Percentiles rank a stretch among this genome's conserved stretches.
Conservation (phyloP, 306 rosid species). For the Argentina anserina region DNA sequence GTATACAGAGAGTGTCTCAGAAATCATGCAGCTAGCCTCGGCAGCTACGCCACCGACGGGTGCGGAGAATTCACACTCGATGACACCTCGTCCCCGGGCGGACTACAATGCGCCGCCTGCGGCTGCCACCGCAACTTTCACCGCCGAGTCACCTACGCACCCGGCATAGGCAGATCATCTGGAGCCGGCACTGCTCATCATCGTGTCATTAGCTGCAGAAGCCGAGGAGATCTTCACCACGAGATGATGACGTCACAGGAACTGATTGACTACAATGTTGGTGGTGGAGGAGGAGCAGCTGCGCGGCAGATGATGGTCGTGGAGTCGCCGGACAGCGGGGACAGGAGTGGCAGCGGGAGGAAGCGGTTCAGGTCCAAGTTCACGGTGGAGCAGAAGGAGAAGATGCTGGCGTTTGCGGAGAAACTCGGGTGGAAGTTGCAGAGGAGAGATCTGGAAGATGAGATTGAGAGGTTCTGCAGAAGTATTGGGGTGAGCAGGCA, state of each 20-base stretch:
- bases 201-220: slow-evolving; percentile 16
- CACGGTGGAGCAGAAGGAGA: slow-evolving; percentile 72
- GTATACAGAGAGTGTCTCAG: slow-evolving; percentile 67
- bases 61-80: slow-evolving; percentile 80
- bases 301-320: slow-evolving; percentile 11
- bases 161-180: slow-evolving; percentile 13
- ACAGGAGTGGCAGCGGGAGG: slow-evolving; percentile 30
- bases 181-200: not conserved
- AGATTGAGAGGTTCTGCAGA: slow-evolving; percentile 66
- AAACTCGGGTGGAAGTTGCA: slow-evolving; percentile 81
- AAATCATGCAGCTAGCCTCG: slow-evolving; percentile 92
- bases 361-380: slow-evolving; percentile 75
- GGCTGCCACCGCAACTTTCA: slow-evolving; percentile 92
- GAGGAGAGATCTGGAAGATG: slow-evolving; percentile 68
- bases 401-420: slow-evolving; percentile 85
- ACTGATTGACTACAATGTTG: slow-evolving; percentile 15
- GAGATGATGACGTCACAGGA: slow-evolving; percentile 11
- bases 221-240: slow-evolving; percentile 16
- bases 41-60: slow-evolving; percentile 93
- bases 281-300: not conserved
- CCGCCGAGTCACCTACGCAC: slow-evolving; percentile 45
- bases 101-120: slow-evolving; percentile 66
- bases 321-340: slow-evolving; percentile 20
- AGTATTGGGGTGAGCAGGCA: slow-evolving; percentile 64
- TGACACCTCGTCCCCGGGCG: slow-evolving; percentile 26